Conservation (phyloP, 2,329 filamentous ascomycete genomes). For the Cladosporium phlei region DNA sequence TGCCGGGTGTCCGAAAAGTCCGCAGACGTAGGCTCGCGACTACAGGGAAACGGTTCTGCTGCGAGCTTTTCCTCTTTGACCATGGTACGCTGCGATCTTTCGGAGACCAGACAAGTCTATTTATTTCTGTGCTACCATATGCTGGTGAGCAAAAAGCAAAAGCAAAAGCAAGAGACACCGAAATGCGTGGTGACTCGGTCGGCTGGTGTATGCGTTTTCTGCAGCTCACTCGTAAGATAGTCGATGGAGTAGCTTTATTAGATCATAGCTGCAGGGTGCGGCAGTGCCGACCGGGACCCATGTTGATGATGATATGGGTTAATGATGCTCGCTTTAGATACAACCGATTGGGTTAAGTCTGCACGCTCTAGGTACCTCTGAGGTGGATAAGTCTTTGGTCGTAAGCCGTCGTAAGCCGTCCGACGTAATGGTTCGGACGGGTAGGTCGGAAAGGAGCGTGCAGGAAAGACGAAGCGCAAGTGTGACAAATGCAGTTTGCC, state of each 20-base stretch:
- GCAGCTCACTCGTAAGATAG: too few relatives aligned
- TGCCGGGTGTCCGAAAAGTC: too few relatives aligned
- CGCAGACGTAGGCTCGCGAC: too few relatives aligned
- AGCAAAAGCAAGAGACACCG: background rate
- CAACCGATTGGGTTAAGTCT: constrained; percentile 16
- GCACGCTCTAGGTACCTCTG: constrained; percentile 31
- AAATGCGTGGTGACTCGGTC: background rate
- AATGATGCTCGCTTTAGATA: constrained; percentile 11
- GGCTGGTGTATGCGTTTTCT: too few relatives aligned
- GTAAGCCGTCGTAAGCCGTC: constrained; percentile 28
- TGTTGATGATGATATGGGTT: constrained; percentile 8
- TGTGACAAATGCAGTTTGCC: constrained; percentile 21
- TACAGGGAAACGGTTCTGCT: too few relatives aligned
- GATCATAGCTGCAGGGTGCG: background rate
- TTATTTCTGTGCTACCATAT: too few relatives aligned
- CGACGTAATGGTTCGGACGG: constrained; percentile 7
- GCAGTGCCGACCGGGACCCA: background rate
- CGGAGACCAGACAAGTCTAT: too few relatives aligned
- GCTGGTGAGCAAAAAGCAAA: too few relatives aligned
- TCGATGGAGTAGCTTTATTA: too few relatives aligned
- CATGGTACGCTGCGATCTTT: too few relatives aligned
- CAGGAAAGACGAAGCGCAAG: constrained; percentile 9
- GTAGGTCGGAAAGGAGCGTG: constrained; percentile 12
- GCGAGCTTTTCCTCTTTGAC: too few relatives aligned
- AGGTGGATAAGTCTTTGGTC: constrained; percentile 35